Conservation (phyloP, 2,329 filamentous ascomycete species). For the Tolypocladium tropicale region DNA sequence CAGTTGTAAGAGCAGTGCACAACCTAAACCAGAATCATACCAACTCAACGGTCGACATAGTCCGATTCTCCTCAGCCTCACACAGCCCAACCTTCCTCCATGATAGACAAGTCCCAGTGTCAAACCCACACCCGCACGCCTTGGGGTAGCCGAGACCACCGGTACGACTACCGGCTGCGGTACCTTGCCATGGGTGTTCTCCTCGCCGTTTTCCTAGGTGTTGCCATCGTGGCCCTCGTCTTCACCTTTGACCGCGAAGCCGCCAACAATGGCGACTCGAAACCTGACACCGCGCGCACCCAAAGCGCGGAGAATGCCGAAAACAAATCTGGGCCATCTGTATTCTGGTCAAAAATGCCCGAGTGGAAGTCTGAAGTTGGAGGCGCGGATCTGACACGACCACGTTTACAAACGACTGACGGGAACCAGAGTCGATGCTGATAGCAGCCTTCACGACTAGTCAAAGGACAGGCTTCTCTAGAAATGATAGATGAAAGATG, state of each 20-base stretch:
- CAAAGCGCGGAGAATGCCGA: background rate
- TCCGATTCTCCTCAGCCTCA: background rate
- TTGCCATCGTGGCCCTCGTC: conserved; percentile 11
- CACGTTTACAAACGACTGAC: background rate
- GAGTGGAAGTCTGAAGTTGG: background rate
- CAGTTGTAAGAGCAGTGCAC: no score
- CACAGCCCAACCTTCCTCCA: background rate
- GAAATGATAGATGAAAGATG: no score
- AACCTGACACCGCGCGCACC: no score
- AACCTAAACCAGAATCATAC: no score
- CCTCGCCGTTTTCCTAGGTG: conserved; percentile 9
- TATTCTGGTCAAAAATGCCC: background rate
- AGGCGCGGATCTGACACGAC: background rate
- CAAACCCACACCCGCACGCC: conserved; percentile 18
- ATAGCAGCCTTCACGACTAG: background rate
- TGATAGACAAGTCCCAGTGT: conserved; percentile 16
- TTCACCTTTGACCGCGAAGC: conserved; percentile 6
- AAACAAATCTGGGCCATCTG: background rate
- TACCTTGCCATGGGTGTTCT: conserved; percentile 15
- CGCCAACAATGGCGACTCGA: background rate
- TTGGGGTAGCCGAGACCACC: conserved; percentile 14
- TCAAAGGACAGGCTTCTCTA: no score
- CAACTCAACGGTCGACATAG: background rate
- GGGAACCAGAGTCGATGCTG: background rate
- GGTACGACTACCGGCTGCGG: conserved; percentile 14